A percentile compares a stretch with the other conserved stretches of the same genome.
Conservation (phyloP, 495 filamentous ascomycete genomes). For the Clavariopsis aquatica region DNA sequence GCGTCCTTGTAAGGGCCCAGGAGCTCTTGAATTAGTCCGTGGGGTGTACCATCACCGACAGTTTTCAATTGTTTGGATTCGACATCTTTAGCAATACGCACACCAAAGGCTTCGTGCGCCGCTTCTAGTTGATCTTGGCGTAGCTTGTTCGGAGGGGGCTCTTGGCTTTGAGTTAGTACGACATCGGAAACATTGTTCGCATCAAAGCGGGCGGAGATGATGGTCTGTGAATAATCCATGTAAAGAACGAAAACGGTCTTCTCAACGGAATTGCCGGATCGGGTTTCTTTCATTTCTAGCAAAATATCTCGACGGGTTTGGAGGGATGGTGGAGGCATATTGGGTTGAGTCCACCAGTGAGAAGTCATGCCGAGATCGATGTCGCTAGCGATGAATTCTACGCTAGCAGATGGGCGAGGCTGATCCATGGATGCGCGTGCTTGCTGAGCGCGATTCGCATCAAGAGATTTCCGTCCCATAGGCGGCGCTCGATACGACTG, state of each 20-base stretch:
- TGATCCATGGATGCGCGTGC: slow-evolving; percentile 73
- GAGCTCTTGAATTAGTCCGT: slow-evolving; percentile 74
- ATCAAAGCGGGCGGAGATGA: slow-evolving; percentile 81
- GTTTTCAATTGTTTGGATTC: slow-evolving; percentile 70
- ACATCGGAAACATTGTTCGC: slow-evolving; percentile 69
- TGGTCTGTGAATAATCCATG: slow-evolving; percentile 93
- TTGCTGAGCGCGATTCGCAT: slow-evolving; percentile 60
- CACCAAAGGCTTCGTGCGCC: slow-evolving; percentile 75
- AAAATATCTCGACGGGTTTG: slow-evolving; percentile 82
- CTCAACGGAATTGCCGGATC: slow-evolving; percentile 64
- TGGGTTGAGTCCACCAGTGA: slow-evolving; percentile 81
- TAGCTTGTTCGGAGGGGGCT: slow-evolving; percentile 74
- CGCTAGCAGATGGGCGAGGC: slow-evolving; percentile 65
- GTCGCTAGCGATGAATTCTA: slow-evolving; percentile 81
- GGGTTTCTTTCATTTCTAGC: slow-evolving; percentile 78
- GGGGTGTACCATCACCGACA: slow-evolving; percentile 80
- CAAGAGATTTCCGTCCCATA: slow-evolving; percentile 65
- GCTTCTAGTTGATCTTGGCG: slow-evolving; percentile 94
- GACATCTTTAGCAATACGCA: slow-evolving; percentile 68
- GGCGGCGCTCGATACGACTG: slow-evolving; percentile 39
- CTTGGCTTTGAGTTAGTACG: slow-evolving; percentile 80
- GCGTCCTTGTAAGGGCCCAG: slow-evolving; percentile 71
- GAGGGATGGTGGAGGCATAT: slow-evolving; percentile 74
- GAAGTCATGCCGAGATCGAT: slow-evolving; percentile 72
- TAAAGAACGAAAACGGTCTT: slow-evolving; percentile 85